Conservation (phyloP, 2,329 filamentous ascomycete genomes). For the Botrytis cinerea region DNA sequence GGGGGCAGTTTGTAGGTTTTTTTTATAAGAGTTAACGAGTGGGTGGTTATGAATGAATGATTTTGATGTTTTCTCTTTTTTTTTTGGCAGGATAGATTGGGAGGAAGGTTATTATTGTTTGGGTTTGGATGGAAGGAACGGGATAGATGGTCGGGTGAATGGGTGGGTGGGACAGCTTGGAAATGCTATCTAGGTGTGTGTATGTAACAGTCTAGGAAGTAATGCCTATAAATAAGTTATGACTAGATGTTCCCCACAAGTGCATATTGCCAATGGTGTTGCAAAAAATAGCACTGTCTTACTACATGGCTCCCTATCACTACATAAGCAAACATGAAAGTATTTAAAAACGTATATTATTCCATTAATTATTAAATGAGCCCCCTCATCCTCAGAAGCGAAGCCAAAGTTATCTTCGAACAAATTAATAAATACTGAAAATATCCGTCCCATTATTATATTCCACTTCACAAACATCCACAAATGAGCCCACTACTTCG, state of each 20-base stretch:
- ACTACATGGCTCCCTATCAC: neutral
- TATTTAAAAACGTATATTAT: neutral
- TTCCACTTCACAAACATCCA: constrained; percentile 44
- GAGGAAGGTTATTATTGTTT: neutral
- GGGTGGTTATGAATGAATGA: neutral
- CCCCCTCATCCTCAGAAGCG: neutral
- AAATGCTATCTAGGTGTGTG: constrained; percentile 5
- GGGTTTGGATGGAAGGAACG: neutral
- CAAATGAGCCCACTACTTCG: constrained; percentile 47
- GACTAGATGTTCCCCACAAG: neutral
- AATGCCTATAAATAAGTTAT: neutral
- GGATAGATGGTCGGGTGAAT: neutral
- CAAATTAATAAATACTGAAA: constrained; percentile 33
- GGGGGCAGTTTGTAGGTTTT: neutral
- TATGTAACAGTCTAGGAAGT: neutral
- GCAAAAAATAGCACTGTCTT: neutral
- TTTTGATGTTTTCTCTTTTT: neutral
- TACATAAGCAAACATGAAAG: neutral
- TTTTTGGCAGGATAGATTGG: neutral
- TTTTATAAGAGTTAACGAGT: neutral
- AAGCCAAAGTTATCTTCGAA: neutral
- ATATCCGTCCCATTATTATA: constrained; percentile 36
- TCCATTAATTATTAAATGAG: neutral
- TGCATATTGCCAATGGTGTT: neutral
- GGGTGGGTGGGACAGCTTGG: neutral